phyloP scores from a whole-genome alignment of 2,329 filamentous ascomycete species.

The Exophiala lecanii-corni region DNA sequence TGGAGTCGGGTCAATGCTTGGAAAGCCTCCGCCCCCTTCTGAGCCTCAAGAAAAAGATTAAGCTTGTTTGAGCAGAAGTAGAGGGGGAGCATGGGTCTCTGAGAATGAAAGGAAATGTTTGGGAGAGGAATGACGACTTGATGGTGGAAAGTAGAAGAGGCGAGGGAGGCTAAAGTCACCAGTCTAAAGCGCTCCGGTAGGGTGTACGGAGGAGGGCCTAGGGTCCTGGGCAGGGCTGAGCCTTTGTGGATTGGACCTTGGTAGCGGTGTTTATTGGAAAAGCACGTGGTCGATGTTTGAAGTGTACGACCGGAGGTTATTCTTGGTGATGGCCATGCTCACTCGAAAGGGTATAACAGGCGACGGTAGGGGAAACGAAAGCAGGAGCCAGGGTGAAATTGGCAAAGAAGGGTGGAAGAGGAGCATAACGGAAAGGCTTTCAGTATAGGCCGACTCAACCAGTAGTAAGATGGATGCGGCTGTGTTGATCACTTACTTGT shows the following conservation, averaged over 20 bases:
- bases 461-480: conserved; percentile 14
- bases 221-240: conserved; percentile 24
- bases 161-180: conserved; percentile 10
- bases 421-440: conserved; percentile 9
- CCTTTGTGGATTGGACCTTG: conserved; percentile 4
- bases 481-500: conserved; percentile 18
- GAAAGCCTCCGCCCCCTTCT: conserved; percentile 28
- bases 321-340: conserved; percentile 18
- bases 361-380: conserved; percentile 9
- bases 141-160: conserved; percentile 20
- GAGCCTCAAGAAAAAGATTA: conserved; percentile 28
- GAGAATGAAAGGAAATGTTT: conserved; percentile 16
- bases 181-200: conserved; percentile 16
- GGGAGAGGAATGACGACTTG: conserved; percentile 27
- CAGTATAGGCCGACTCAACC: conserved; percentile 14
- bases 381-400: conserved; percentile 26
- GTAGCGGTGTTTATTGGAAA: background rate
- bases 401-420: conserved; percentile 1
- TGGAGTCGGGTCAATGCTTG: conserved; percentile 23
- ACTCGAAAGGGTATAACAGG: conserved; percentile 8
- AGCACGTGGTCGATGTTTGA: conserved; percentile 18
- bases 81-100: conserved; percentile 21
- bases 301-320: conserved; percentile 19
- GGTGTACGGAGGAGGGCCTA: conserved; percentile 6
- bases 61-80: conserved; percentile 25